Percentiles rank a stretch among this genome's conserved stretches.
Conservation (phyloP, 1,284 basidiomycete species). For the Blastosporella zonata region DNA sequence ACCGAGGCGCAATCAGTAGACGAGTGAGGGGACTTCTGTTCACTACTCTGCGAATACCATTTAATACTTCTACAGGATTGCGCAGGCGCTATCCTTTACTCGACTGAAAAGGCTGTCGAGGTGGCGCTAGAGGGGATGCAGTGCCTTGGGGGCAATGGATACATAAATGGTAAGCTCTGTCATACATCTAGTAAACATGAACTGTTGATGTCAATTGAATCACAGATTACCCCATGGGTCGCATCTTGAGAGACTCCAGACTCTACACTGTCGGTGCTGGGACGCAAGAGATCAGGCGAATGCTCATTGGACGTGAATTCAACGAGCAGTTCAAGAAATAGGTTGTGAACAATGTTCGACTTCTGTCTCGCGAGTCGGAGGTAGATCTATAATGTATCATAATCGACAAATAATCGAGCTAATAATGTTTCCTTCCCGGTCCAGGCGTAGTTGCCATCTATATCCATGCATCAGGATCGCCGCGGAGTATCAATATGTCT, state of each 20-base stretch:
- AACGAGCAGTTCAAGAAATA: constrained; percentile 62
- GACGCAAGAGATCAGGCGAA: constrained; percentile 87
- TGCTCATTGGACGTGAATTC: constrained; percentile 89
- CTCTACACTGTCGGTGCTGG: constrained; percentile 91
- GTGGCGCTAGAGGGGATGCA: constrained; percentile 92
- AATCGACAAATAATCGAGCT: constrained; percentile 10
- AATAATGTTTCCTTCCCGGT: constrained; percentile 17
- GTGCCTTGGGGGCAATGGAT: constrained; percentile 89
- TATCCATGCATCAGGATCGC: constrained; percentile 17
- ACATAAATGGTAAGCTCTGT: constrained; percentile 72
- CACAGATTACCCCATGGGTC: constrained; percentile 83
- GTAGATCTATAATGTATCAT: constrained; percentile 14
- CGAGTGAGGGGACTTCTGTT: constrained; percentile 49
- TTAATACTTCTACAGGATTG: constrained; percentile 64
- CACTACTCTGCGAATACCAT: neutral
- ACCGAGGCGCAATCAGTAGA: constrained; percentile 78
- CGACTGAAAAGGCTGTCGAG: constrained; percentile 86
- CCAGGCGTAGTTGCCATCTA: constrained; percentile 19
- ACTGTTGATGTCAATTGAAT: neutral
- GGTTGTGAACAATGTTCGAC: constrained; percentile 1
- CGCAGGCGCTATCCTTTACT: constrained; percentile 88
- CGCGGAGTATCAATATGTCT: constrained; percentile 21
- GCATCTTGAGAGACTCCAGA: constrained; percentile 81
- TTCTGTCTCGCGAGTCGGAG: neutral
- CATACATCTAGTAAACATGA: constrained; percentile 1